A percentile compares a stretch with the other conserved stretches of the same genome.
phyloP scores from a whole-genome alignment of 306 rosid genomes.

The Oemleria cerasiformis region DNA sequence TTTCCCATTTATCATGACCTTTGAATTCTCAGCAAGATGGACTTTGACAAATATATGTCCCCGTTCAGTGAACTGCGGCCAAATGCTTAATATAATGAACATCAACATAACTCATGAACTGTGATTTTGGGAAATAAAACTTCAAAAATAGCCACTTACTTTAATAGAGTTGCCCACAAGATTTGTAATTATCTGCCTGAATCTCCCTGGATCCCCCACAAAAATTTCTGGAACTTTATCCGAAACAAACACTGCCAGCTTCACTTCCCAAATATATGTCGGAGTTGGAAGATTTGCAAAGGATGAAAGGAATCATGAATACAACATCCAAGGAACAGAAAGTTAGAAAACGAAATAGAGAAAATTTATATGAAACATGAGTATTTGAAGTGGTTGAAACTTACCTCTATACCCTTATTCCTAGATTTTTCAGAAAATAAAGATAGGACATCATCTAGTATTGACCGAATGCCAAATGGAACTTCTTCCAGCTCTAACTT shows the following conservation, averaged over 20 bases:
- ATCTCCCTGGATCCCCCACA: conserved; percentile 95
- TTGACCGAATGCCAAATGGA: conserved; percentile 84
- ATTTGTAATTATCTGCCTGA: conserved; percentile 92
- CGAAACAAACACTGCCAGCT: conserved; percentile 96
- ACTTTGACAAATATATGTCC: conserved; percentile 95
- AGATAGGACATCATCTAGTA: conserved; percentile 94
- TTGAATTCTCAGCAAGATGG: conserved; percentile 59
- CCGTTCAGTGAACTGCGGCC: conserved; percentile 84
- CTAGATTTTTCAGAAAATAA: conserved; percentile 94
- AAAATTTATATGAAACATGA: conserved; percentile 22
- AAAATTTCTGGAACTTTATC: conserved; percentile 88
- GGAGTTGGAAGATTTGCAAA: conserved; percentile 26
- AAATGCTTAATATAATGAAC: conserved; percentile 24
- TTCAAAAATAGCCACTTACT: conserved; percentile 42
- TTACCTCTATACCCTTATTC: conserved; percentile 88
- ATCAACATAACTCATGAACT: conserved; percentile 17
- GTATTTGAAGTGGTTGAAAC: conserved; percentile 8
- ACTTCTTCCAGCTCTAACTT: conserved; percentile 95
- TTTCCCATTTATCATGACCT: conserved; percentile 43
- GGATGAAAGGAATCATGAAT: not conserved
- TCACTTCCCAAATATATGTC: conserved; percentile 36
- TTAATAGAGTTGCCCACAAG: conserved; percentile 97
- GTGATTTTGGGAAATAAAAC: not conserved
- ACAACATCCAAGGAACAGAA: conserved; percentile 11
- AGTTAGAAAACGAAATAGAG: not conserved